Percentiles rank a stretch among this genome's conserved stretches.
Conservation (phyloP, 768 basidiomycete species). For the Pleurotus pulmonarius region DNA sequence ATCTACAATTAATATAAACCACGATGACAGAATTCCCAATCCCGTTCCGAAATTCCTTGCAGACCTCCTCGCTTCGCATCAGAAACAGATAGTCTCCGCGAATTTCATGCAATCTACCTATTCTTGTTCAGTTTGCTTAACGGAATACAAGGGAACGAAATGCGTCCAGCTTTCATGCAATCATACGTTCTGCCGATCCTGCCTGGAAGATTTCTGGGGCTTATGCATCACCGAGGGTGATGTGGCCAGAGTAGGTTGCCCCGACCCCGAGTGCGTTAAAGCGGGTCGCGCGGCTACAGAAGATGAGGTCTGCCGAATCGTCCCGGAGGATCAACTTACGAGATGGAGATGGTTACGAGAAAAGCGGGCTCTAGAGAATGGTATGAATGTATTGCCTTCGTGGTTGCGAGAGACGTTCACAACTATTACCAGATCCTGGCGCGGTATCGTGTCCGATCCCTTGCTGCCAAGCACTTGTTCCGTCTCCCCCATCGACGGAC, state of each 20-base stretch:
- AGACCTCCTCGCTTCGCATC: constrained; percentile 44
- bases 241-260: constrained; percentile 72
- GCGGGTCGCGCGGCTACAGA: constrained; percentile 52
- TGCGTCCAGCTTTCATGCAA: constrained; percentile 68
- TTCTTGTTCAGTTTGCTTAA: constrained; percentile 74
- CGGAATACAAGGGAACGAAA: constrained; percentile 66
- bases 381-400: constrained; percentile 29
- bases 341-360: constrained; percentile 79
- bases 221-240: constrained; percentile 80
- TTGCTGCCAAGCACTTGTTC: constrained; percentile 79
- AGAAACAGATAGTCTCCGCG: constrained; percentile 39
- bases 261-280: constrained; percentile 79
- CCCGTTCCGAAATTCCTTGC: constrained; percentile 52
- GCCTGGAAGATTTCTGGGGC: constrained; percentile 79
- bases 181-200: constrained; percentile 83
- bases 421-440: constrained; percentile 54
- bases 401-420: background rate
- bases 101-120: constrained; percentile 66
- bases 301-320: constrained; percentile 70
- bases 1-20: constrained; percentile 6
- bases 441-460: constrained; percentile 78
- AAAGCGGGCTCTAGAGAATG: constrained; percentile 70
- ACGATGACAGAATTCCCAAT: constrained; percentile 45
- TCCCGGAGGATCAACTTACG: constrained; percentile 56
- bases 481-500: constrained; percentile 41